These are phyloP conservation scores for Orbilia brochopaga DNA, from an alignment of 2,329 filamentous ascomycete genomes.

Conservation along the genomic window DNA sequence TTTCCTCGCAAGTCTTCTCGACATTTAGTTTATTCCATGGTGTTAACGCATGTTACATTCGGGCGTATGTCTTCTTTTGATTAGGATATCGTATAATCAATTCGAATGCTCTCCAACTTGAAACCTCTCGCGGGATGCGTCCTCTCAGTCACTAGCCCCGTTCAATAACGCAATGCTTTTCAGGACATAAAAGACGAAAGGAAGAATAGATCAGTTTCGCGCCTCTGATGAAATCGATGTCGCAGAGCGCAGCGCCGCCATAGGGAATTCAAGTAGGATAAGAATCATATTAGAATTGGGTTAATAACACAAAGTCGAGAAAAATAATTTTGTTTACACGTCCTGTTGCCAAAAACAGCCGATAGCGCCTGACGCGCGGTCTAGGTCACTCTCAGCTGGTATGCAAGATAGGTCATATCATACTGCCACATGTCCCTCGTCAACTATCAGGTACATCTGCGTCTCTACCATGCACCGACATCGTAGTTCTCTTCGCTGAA, in stretches of 20 bases:
- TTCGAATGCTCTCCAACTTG: too few relatives aligned
- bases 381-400: neutral
- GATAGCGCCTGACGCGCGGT: too few relatives aligned
- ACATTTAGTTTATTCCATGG: conserved; percentile 15
- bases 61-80: conserved; percentile 15
- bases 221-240: too few relatives aligned
- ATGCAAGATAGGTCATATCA: conserved; percentile 14
- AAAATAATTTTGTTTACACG: conserved; percentile 9
- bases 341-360: too few relatives aligned
- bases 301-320: conserved; percentile 30
- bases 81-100: too few relatives aligned
- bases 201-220: too few relatives aligned
- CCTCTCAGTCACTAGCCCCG: too few relatives aligned
- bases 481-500: conserved; percentile 99
- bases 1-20: conserved; percentile 2
- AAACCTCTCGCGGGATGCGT: too few relatives aligned
- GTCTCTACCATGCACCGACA: conserved; percentile 78
- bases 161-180: too few relatives aligned
- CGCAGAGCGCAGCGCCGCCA: too few relatives aligned
- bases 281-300: neutral
- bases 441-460: neutral
- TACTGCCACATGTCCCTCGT: neutral
- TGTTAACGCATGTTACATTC: conserved; percentile 13
- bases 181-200: too few relatives aligned
- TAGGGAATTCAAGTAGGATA: too few relatives aligned